Evolutionary conservation across 352 stramenopile genomes (phyloP), one percentile per base, ranked within the genome.

Genomic region (Pythium insidiosum): DNA sequence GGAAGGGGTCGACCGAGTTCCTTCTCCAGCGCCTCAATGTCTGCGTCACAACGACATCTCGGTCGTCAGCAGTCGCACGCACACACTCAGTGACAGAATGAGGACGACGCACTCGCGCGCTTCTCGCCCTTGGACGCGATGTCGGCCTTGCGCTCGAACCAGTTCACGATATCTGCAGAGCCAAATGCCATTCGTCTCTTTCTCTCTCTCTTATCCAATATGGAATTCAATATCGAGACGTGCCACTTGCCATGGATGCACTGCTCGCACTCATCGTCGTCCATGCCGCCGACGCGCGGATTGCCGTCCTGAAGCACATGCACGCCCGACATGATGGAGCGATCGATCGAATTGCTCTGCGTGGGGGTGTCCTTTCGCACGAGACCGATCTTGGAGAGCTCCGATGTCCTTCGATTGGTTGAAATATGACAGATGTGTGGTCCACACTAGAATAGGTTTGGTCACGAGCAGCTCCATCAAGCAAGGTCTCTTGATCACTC

Each of bases 71-170:
- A n/a, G n/a, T n/a, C n/a, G n/a, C n/a, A n/a, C n/a, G n/a, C n/a
- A n/a, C n/a, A n/a, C n/a, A n/a, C n/a, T n/a, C n/a, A n/a, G n/a
- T n/a, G n/a, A n/a, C n/a, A n/a, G n/a, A n/a, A n/a, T n/a, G n/a
- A n/a, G n/a, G n/a, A n/a, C n/a, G n/a, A n/a, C n/a, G n/a, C n/a
- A n/a, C n/a, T n/a, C n/a, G n/a, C n/a, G n/a, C n/a, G n/a, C n/a
- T n/a, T n/a, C n/a, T n/a, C n/a, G n/a, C n/a, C n/a, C n/a, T n/a
- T n/a, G n/a, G n/a, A n/a, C n/a, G n/a, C n/a, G n/a, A 89, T 68
- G 48, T 82, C 59, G 16, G 72, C 59, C 56, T 92, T 92, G 43
- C 74, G 74, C 55, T 86, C 56, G 51, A 92, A 89, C 79, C 79
- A 92, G 61, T 68, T 88, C 57, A 88, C 63, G 42, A 92, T 83